A percentile compares a stretch with the other conserved stretches of the same genome.
phyloP scores from a whole-genome alignment of 192 early-diverging fungal species.

The Allomyces javanicus region DNA sequence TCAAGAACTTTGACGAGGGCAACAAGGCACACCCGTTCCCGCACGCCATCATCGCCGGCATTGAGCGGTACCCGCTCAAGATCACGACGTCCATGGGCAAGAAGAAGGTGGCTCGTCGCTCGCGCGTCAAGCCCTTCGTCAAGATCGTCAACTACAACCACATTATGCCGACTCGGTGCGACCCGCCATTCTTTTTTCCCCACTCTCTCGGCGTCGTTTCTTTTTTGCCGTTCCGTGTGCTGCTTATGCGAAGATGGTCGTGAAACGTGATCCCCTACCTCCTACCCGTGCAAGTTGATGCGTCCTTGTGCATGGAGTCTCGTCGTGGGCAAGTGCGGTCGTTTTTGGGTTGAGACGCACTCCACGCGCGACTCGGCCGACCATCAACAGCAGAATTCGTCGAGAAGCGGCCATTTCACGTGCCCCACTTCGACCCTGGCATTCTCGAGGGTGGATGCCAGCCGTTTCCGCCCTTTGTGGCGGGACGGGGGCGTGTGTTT shows the following conservation, averaged over 20 bases:
- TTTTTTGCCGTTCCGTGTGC: not conserved
- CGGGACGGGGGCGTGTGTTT: too few species aligned
- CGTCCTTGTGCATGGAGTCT: too few species aligned
- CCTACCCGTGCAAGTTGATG: too few species aligned
- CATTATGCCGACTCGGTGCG: conserved; percentile 95
- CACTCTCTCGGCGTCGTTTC: not conserved
- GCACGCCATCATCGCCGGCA: conserved; percentile 94
- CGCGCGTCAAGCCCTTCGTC: conserved; percentile 97
- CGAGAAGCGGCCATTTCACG: too few species aligned
- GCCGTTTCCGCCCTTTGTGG: too few species aligned
- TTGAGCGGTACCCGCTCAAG: conserved; percentile 93
- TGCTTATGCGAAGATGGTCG: not conserved
- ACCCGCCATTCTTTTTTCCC: conserved; percentile 1
- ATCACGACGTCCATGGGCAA: conserved; percentile 87
- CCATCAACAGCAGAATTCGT: too few species aligned
- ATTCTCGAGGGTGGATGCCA: too few species aligned
- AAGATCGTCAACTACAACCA: conserved; percentile 99
- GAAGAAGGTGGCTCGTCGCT: conserved; percentile 90
- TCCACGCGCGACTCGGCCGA: too few species aligned
- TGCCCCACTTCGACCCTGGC: too few species aligned
- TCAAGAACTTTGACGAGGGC: conserved; percentile 90
- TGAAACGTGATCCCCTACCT: not conserved
- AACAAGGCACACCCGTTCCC: conserved; percentile 90
- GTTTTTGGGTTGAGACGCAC: too few species aligned
- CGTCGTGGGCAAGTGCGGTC: too few species aligned